Base-by-base conservation (phyloP, 495 filamentous ascomycete species). In the Penicillium bovifimosum region DNA sequence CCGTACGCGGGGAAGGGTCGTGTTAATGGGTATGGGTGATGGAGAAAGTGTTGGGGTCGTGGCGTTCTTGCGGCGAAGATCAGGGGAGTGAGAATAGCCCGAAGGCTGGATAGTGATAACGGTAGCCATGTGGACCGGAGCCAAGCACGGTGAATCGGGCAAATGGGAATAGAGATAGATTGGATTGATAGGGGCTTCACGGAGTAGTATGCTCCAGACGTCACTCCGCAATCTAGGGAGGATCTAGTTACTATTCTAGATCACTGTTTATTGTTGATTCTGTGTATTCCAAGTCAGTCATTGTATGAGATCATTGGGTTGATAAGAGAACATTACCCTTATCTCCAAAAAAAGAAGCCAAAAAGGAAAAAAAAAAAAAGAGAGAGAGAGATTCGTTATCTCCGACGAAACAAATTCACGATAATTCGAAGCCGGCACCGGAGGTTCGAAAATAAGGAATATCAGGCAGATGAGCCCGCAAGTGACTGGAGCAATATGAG, bases 51-150 rank as follows among this genome's bases (percentile, higher is more conserved):
- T 60, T 42, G 69, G 55, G 39, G 63, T 57, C 46, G 66, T 50
- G 47, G 54, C 55, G 29, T 62, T 32, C 28, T 60, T 67, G 41
- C 62, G 64, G 17, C 61, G 68, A 8, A 65, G 58, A 38, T 66
- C 61, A 31, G 63, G 52, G n/a, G 61, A 50, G 32, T 59, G 60
- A 41, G 67, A 60, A 53, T 66, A 62, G 28, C 65, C 47, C 14
- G 63, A 71, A 58, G 71, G 73, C 61, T 75, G 71, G 59, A 75
- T 60, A 9, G 70, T 74, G 60, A 76, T 72, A 63, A 73, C 71
- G 41, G 71, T 69, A 50, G 73, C 73, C 73, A 74, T 47, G 18
- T 33, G 28, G 43, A 46, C 27, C 28, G 29, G 53, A 26, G 13
- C 20, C 7, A 45, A 36, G 34, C n/a, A 35, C 1, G 38, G 9